Evolutionary conservation across 306 rosid genomes (phyloP), one percentile per base, ranked within the genome.

Genomic region (Glycine latifolia): DNA sequence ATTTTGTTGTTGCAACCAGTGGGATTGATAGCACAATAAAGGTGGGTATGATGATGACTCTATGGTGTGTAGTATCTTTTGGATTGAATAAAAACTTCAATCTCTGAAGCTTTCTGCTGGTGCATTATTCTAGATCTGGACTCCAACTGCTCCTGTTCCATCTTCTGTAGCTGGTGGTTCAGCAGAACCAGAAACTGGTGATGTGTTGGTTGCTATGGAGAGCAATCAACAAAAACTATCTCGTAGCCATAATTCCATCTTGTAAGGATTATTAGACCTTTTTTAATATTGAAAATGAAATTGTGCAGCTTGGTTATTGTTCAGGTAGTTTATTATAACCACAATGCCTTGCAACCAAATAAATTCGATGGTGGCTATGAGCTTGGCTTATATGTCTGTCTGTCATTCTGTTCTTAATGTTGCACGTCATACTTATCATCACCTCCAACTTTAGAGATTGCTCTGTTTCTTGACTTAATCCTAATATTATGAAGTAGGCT

Each of bases 21-120:
- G 99, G 99, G 74, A 93, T 93, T 79, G 97, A 95, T 75, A 89
- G 72, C 87, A 93, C 99, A n/a, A 91, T 95, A 85, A 95, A 95
- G 97, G 99, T 88, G 83, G 82, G 87, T 56, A 55, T 85, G 81
- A 53, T 85, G 81, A 53, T 78, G 14, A 68, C 16, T 67, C 44
- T 15, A 62, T 26, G 49, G 60, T 81, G 82, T 37, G 58, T 12
- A 10, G 10, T 74, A 49, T 56, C 75, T 55, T 49, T 77, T 55
- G 41, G 61, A 71, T 58, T 79, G 67, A 73, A 9, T 52, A 44
- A 41, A 82, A 77, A 11, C 59, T 53, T 74, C 69, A 26, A 61
- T 84, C 8, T 82, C 81, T 87, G 76, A 89, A 70, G 54, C 71
- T 78, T 78, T 66, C 41, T 31, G 70, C 63, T 58, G 67, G 77